Base-by-base conservation (phyloP, 257 asterid genomes). In the Capsicum chinense region DNA sequence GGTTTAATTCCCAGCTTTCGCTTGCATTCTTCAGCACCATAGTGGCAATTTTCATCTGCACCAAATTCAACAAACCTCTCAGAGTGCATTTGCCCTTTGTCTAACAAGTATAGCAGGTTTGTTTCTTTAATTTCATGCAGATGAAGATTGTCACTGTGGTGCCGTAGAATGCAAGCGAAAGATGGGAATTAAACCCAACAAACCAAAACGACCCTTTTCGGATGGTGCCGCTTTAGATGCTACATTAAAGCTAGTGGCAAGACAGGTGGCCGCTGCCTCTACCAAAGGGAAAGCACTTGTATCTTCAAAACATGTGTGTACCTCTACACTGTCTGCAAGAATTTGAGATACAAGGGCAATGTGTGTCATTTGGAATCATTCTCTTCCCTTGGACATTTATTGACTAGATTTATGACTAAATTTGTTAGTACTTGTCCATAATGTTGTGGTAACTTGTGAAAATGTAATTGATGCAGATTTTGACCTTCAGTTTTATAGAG, bases 201-300 rank as follows among this genome's bases (percentile, higher is more conserved):
- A 26, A 26, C 33, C 33, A 73, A 95, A 92, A 85, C 79, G 85
- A 39, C 83, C 91, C 80, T 88, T 26, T 26, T 26, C 33, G 33
- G 33, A 26, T 26, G 33, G 33, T 26, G 33, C 33, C 33, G 33
- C 97, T 86, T 91, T 94, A 73, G 98, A 93, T 88, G 92, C 98
- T 88, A 93, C 95, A 64, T 83, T 92, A 83, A 86, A 91, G 82
- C 71, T 90, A 83, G 33, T 26, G 33, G 33, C 1, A 26, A 26
- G 33, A 0, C 33, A 26, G 33, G 33, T 26, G 33, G 33, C 94
- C 82, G 92, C 84, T 62, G 83, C 87, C 84, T 88, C 92, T 84
- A 90, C 92, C 59, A 89, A 90, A 84, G 85, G 85, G 66, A 90
- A 90, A 85, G 89, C 89, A 86, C 73, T 81, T 86, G 74, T 85